phyloP scores from a whole-genome alignment of 2,329 filamentous ascomycete genomes.

The Rutstroemia sp. region DNA sequence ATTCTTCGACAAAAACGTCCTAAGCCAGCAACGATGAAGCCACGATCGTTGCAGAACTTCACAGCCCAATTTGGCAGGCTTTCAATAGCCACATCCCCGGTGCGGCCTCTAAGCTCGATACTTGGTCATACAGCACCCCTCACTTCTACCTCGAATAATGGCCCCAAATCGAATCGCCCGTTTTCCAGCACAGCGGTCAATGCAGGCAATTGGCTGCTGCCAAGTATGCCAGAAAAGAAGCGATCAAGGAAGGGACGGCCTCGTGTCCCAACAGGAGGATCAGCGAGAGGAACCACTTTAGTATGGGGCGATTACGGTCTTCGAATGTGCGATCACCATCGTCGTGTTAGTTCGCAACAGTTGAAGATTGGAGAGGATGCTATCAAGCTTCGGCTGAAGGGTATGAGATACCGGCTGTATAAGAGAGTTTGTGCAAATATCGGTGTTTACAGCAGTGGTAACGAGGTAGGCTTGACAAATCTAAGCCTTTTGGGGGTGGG shows the following conservation, averaged over 20 bases:
- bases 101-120: conserved; percentile 20
- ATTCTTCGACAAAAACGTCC: conserved; percentile 6
- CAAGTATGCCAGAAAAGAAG: conserved; percentile 70
- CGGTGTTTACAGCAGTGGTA: conserved; percentile 90
- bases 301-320: conserved; percentile 95
- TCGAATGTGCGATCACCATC: conserved; percentile 88
- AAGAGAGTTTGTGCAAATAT: conserved; percentile 88
- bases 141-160: conserved; percentile 24
- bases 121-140: conserved; percentile 13
- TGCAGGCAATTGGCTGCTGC: conserved; percentile 72
- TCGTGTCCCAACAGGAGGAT: conserved; percentile 84
- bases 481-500: not conserved
- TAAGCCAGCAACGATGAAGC: conserved; percentile 23
- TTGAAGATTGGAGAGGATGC: conserved; percentile 90
- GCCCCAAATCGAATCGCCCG: conserved; percentile 44
- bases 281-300: conserved; percentile 85
- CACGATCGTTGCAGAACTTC: conserved; percentile 22
- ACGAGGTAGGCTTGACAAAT: conserved; percentile 56
- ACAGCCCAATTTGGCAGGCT: conserved; percentile 25
- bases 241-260: conserved; percentile 86
- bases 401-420: conserved; percentile 87
- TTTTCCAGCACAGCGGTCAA: conserved; percentile 64
- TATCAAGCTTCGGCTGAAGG: conserved; percentile 80
- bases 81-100: conserved; percentile 27
- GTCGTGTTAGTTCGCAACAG: conserved; percentile 78